Evolutionary conservation across 352 stramenopile genomes (phyloP), one percentile per base, ranked within the genome.

Genomic region (Globisporangium echinulatum): DNA sequence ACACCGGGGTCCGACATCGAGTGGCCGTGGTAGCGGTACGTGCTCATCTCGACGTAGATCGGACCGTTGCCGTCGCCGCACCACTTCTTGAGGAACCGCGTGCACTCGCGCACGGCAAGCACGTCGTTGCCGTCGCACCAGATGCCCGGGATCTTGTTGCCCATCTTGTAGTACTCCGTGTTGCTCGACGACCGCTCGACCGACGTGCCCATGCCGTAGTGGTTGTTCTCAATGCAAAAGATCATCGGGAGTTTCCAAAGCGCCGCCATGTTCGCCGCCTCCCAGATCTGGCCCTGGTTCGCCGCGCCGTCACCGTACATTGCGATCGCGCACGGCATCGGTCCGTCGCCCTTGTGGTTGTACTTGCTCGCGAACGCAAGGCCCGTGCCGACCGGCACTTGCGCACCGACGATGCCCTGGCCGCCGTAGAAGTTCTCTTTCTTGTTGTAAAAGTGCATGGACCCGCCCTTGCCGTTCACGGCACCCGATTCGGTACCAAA

Each of bases 151-250:
- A 99, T 99, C 75, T 98, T 94, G 86, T 99, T 99, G 62, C 97
- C 98, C 97, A 99, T 99, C 64, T 97, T 99, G 88, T 99, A 99
- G 88, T 99, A 99, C 57, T 99, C 94, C 49, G 81, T 90, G 80
- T 99, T 99, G 59, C 77, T 94, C 49, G 94, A 98, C 65, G 97
- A 98, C 63, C 97, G 91, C 69, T 98, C 87, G 53, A 96, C 96
- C 55, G 92, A 98, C 39, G 97, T 99, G 65, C 98, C 98, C 98
- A 99, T 99, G 67, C 97, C 97, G 79, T 99, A 99, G 68, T 99
- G 96, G 87, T 99, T 99, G 88, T 99, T 99, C 78, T 99, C 98
- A 77, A 99, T 99, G 72, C 96, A 98, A 72, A 99, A 99, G 69
- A 99, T 99, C 67, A 97, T 90, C 11, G 98, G 98, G 49, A 99